Evolutionary conservation across 1,284 basidiomycete species (phyloP).

Genomic region (Heterobasidion occidentale): DNA sequence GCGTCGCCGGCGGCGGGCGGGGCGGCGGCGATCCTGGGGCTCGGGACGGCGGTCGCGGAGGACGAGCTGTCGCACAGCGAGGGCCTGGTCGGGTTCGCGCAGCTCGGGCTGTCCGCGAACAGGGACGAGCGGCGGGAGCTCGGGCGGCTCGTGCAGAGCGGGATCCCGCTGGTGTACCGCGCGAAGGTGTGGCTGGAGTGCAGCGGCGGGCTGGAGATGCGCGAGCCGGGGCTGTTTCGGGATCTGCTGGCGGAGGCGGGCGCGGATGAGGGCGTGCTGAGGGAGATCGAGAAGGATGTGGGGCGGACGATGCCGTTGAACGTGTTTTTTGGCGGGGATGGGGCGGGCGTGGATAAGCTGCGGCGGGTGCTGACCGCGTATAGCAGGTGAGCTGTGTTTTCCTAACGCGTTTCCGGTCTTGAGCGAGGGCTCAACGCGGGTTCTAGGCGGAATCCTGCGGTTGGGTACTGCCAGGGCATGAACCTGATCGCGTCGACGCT

Average conservation of each 20-base stretch:
- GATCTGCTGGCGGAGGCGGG: conserved; percentile 68
- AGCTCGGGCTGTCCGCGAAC: conserved; percentile 70
- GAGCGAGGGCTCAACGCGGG: neutral
- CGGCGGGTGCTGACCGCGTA: conserved; percentile 87
- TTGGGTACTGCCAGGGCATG: conserved; percentile 93
- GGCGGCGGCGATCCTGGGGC: conserved; percentile 55
- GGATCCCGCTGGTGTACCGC: conserved; percentile 85
- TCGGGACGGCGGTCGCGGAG: conserved; percentile 53
- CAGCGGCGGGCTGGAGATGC: conserved; percentile 84
- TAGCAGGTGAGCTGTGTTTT: conserved; percentile 58
- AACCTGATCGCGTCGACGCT: conserved; percentile 93
- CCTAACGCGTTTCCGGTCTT: neutral
- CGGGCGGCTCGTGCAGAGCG: conserved; percentile 69
- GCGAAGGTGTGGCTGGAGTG: conserved; percentile 90
- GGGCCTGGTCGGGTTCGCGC: conserved; percentile 82
- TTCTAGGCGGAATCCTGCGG: conserved; percentile 68
- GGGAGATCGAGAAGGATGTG: conserved; percentile 95
- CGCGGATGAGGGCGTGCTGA: conserved; percentile 44
- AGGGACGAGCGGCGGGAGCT: conserved; percentile 77
- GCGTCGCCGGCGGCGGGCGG: conserved; percentile 14
- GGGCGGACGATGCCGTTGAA: conserved; percentile 92
- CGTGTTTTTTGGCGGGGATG: conserved; percentile 94
- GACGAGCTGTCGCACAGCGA: conserved; percentile 69
- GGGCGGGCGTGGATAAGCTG: conserved; percentile 88
- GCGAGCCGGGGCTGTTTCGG: conserved; percentile 86